Percentiles rank a stretch among this genome's conserved stretches.
phyloP scores from a whole-genome alignment of 805 yeast species.

The Naumovozyma castellii region DNA sequence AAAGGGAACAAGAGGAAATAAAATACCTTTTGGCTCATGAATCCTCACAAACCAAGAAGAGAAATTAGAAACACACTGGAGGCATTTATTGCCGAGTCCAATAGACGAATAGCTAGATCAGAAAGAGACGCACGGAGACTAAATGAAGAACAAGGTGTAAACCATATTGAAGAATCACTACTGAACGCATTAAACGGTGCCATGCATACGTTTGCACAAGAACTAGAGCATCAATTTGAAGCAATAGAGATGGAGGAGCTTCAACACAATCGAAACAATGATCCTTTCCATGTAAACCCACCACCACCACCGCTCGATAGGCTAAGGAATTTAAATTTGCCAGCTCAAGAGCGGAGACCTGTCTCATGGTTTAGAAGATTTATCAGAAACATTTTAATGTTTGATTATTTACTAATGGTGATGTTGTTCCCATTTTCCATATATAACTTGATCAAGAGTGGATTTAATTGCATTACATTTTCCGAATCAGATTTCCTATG shows the following conservation, averaged over 20 bases:
- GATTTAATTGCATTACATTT: constrained; percentile 24
- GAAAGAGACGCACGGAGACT: neutral
- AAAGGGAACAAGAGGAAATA: too few relatives aligned
- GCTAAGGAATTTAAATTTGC: too few relatives aligned
- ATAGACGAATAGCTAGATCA: neutral
- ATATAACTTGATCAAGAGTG: constrained; percentile 23
- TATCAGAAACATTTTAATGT: constrained; percentile 18
- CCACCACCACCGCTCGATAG: too few relatives aligned
- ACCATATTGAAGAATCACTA: neutral
- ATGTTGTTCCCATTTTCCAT: constrained; percentile 27
- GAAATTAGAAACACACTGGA: too few relatives aligned
- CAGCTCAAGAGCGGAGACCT: too few relatives aligned
- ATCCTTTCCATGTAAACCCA: too few relatives aligned
- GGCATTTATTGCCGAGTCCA: neutral
- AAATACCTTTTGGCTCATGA: too few relatives aligned
- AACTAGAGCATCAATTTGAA: neutral
- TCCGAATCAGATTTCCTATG: constrained; percentile 21
- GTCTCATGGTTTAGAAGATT: constrained; percentile 3
- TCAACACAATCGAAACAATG: too few relatives aligned
- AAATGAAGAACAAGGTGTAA: neutral
- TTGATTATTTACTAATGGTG: constrained; percentile 24
- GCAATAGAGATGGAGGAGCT: too few relatives aligned
- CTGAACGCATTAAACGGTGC: neutral
- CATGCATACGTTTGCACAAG: neutral
- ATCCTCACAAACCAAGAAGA: too few relatives aligned